phyloP scores from a whole-genome alignment of 1,139 yeast genomes.

The Torulaspora pretoriensis region DNA sequence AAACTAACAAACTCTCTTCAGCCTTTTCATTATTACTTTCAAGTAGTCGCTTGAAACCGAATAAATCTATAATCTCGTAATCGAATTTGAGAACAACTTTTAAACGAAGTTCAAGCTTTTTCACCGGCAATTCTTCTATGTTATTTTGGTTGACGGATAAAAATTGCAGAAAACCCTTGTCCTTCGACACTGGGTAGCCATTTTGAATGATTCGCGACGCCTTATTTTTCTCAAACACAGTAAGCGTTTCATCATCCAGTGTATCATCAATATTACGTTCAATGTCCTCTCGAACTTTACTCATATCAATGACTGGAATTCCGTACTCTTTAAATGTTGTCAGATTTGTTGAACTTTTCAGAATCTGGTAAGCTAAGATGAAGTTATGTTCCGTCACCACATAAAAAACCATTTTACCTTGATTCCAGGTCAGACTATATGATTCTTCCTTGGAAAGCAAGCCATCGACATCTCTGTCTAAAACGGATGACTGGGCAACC shows the following conservation, averaged over 20 bases:
- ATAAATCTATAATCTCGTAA: conserved; percentile 39
- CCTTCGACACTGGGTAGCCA: conserved; percentile 42
- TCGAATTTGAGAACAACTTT: conserved; percentile 46
- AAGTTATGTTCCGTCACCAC: conserved; percentile 31
- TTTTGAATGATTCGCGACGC: conserved; percentile 44
- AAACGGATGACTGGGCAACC: conserved; percentile 25
- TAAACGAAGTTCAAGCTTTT: conserved; percentile 39
- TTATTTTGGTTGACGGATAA: conserved; percentile 20
- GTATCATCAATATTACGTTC: conserved; percentile 28
- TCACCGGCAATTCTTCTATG: conserved; percentile 35
- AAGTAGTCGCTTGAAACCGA: conserved; percentile 32
- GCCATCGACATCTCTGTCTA: conserved; percentile 22
- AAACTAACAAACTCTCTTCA: conserved; percentile 35
- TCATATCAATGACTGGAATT: conserved; percentile 22
- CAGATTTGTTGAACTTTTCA: conserved; percentile 23
- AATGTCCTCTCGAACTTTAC: conserved; percentile 16
- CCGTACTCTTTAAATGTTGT: conserved; percentile 33
- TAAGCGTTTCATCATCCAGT: conserved; percentile 40
- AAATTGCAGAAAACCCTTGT: conserved; percentile 34
- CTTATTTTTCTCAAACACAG: conserved; percentile 39
- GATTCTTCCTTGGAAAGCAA: conserved; percentile 19
- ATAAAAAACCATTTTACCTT: conserved; percentile 29
- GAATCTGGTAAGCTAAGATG: conserved; percentile 31
- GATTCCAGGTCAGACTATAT: conserved; percentile 15
- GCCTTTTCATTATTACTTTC: conserved; percentile 20